A percentile compares a stretch with the other conserved stretches of the same genome.
phyloP scores from a whole-genome alignment of 2,329 filamentous ascomycete species.

The Hypoxylon rubiginosum region DNA sequence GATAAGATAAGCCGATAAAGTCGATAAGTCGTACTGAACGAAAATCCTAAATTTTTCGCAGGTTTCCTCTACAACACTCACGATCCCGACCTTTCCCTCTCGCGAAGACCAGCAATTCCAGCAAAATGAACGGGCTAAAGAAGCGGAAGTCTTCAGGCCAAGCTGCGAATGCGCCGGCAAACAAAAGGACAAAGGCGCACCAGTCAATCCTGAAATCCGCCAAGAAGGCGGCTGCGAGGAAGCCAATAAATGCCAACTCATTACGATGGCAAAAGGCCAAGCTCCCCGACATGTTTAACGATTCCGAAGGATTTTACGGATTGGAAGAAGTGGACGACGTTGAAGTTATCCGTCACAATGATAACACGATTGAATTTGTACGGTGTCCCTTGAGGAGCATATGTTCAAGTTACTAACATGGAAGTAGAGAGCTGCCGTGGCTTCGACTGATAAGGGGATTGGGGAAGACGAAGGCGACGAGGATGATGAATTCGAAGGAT shows the following conservation, averaged over 20 bases:
- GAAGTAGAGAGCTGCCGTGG: conserved; percentile 44
- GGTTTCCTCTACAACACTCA: conserved; percentile 12
- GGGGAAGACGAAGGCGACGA: conserved; percentile 27
- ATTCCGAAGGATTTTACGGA: conserved; percentile 94
- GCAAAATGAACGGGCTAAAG: conserved; percentile 43
- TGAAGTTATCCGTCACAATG: conserved; percentile 79
- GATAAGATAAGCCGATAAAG: conserved; percentile 27
- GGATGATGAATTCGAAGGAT: conserved; percentile 74
- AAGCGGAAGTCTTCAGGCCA: conserved; percentile 45
- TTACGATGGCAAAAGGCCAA: conserved; percentile 70
- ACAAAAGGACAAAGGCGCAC: conserved; percentile 43
- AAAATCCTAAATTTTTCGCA: conserved; percentile 17
- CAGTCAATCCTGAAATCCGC: conserved; percentile 14
- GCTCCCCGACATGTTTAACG: conserved; percentile 83
- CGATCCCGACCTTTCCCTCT: not conserved
- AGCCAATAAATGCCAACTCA: conserved; percentile 60
- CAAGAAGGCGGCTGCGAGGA: conserved; percentile 54
- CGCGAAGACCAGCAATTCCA: conserved; percentile 11
- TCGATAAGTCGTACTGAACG: not conserved
- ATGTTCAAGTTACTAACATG: conserved; percentile 33
- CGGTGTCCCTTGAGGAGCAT: conserved; percentile 31
- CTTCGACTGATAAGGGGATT: conserved; percentile 24
- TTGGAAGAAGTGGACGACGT: conserved; percentile 94
- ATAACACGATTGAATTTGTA: conserved; percentile 69
- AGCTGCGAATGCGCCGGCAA: conserved; percentile 40